Conservation (phyloP, 495 filamentous ascomycete species). For the Penicillium coprophilum region DNA sequence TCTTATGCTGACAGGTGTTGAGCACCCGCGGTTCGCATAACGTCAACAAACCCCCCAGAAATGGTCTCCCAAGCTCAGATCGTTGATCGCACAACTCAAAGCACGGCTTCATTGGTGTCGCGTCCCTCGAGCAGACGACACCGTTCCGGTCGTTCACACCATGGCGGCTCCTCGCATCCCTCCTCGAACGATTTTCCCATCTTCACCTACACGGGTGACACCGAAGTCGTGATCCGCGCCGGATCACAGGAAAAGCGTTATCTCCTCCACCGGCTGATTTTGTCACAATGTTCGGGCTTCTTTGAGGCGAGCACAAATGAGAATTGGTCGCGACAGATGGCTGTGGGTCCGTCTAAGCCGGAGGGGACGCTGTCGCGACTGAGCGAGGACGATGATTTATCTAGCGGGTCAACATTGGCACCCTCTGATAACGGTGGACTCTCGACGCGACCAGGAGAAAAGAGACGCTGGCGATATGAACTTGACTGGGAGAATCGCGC, state of each 20-base stretch:
- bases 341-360: slow-evolving; percentile 25
- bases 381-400: slow-evolving; percentile 54
- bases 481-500: slow-evolving; percentile 71
- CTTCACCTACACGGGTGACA: slow-evolving; percentile 86
- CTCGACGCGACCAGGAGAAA: slow-evolving; percentile 38
- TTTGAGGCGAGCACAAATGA: slow-evolving; percentile 87
- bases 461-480: slow-evolving; percentile 80
- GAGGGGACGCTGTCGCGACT: slow-evolving; percentile 54
- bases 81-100: slow-evolving; percentile 52
- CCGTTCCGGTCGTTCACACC: slow-evolving; percentile 76
- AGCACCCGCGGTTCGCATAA: slow-evolving; percentile 14
- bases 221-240: slow-evolving; percentile 77
- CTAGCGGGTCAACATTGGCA: slow-evolving; percentile 42
- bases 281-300: slow-evolving; percentile 87
- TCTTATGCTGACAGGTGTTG: slow-evolving; percentile 24
- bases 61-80: slow-evolving; percentile 78
- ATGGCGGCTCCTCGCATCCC: slow-evolving; percentile 67
- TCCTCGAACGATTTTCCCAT: slow-evolving; percentile 89
- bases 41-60: slow-evolving; percentile 14
- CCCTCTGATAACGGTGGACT: slow-evolving; percentile 39
- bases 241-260: slow-evolving; percentile 77
- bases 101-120: slow-evolving; percentile 60
- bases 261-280: slow-evolving; percentile 77
- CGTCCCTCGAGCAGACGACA: slow-evolving; percentile 58
- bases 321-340: slow-evolving; percentile 69